These are phyloP conservation scores for Henningerozyma blattae DNA, from an alignment of 805 yeast genomes.

Conservation along the genomic window DNA sequence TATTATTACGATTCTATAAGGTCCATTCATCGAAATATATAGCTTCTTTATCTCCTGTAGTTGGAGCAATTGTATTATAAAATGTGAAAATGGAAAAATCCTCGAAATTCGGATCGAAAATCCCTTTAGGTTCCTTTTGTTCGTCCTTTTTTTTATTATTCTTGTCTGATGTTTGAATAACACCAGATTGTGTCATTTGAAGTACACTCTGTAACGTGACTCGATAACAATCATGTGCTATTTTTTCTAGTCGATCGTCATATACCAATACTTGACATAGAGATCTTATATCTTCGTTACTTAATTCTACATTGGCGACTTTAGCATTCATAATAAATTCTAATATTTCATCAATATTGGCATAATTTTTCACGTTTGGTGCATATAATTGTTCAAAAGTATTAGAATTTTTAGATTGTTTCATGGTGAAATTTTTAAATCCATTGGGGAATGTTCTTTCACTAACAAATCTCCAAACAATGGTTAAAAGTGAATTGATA, in stretches of 20 bases:
- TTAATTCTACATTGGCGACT: slow-evolving; percentile 73
- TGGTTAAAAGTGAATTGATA: slow-evolving; percentile 69
- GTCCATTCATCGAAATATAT: slow-evolving; percentile 40
- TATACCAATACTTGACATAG: slow-evolving; percentile 78
- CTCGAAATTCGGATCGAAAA: slow-evolving; percentile 1
- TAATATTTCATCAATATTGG: slow-evolving; percentile 61
- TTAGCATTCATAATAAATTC: slow-evolving; percentile 61
- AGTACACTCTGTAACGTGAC: slow-evolving; percentile 78
- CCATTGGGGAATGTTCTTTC: slow-evolving; percentile 66
- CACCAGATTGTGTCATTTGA: slow-evolving; percentile 47
- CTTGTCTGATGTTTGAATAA: no score
- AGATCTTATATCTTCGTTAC: slow-evolving; percentile 59
- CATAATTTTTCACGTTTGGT: slow-evolving; percentile 48
- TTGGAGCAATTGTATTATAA: slow-evolving; percentile 28
- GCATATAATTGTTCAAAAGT: slow-evolving; percentile 27
- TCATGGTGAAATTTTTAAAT: slow-evolving; percentile 28
- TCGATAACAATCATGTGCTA: slow-evolving; percentile 50
- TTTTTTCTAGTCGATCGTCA: slow-evolving; percentile 73
- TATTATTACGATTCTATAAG: no score
- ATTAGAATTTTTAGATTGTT: background rate
- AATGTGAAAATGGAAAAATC: slow-evolving; percentile 33
- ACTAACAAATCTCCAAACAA: slow-evolving; percentile 80
- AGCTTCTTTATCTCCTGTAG: slow-evolving; percentile 29
- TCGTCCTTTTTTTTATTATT: background rate
- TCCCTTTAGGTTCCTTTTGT: no score